Conservation (phyloP, 2,329 filamentous ascomycete species). For the Geosmithia morbida region DNA sequence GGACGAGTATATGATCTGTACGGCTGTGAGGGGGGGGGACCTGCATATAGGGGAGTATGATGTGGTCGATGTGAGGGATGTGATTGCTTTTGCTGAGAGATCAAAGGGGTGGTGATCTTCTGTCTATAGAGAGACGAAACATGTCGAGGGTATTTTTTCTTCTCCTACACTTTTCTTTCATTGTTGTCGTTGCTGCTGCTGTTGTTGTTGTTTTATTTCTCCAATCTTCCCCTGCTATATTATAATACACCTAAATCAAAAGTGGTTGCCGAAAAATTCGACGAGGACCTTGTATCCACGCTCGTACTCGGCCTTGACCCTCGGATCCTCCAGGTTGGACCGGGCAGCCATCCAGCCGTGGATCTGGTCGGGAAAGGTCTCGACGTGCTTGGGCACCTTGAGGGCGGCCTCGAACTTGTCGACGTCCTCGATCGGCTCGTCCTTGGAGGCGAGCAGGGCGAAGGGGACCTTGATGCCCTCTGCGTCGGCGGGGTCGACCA, state of each 20-base stretch:
- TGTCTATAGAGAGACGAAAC: too few species aligned
- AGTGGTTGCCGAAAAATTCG: conserved; percentile 40
- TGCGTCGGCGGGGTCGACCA: conserved; percentile 50
- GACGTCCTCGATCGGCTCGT: conserved; percentile 42
- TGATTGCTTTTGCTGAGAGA: conserved; percentile 30
- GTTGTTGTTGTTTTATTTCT: too few species aligned
- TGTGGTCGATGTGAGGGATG: conserved; percentile 26
- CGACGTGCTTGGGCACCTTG: conserved; percentile 41
- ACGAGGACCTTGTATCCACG: conserved; percentile 46
- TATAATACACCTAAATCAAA: conserved; percentile 11
- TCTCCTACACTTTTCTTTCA: too few species aligned
- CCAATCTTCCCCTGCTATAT: too few species aligned
- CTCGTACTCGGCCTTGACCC: conserved; percentile 45
- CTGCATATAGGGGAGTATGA: conserved; percentile 27
- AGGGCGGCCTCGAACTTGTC: conserved; percentile 41
- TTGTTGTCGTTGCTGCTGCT: too few species aligned
- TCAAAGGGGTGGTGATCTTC: too few species aligned
- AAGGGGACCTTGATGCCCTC: conserved; percentile 44
- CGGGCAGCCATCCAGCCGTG: conserved; percentile 65
- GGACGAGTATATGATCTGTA: conserved; percentile 40
- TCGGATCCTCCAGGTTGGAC: conserved; percentile 38
- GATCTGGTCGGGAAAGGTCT: conserved; percentile 52
- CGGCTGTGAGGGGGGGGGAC: conserved; percentile 28
- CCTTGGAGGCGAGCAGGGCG: conserved; percentile 48
- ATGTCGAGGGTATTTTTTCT: too few species aligned